Evolutionary conservation across 768 basidiomycete species (phyloP), one percentile per base, ranked within the genome.

Genomic region (Boletus subcaerulescens): DNA sequence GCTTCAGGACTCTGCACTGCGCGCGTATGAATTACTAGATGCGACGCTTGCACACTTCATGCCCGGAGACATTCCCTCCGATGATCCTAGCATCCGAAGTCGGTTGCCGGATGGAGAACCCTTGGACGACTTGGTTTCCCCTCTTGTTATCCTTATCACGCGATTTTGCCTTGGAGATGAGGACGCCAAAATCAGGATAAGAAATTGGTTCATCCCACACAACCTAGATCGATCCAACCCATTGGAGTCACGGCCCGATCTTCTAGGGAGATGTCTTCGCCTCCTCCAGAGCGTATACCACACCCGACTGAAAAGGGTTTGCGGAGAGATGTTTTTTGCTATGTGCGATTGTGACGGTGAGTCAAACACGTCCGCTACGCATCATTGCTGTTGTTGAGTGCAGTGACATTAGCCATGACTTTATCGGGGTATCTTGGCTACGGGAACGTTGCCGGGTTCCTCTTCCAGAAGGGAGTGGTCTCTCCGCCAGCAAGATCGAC

Each of bases 371-470:
- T 52, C 20, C 29, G 5, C 7, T 14, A n/a, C 20, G 11, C 45
- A 8, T 52, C 7, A 18, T 35, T 42, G 33, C 46, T 56, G 44
- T 32, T 42, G 31, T 45, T 56, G 44, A 57, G 12, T 39, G 4
- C 14, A n/a, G 39, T 13, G 24, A 22, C 18, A 20, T 45, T 65
- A 86, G 93, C 89, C n/a, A 76, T 80, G 6, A 81, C 77, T 0
- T 75, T 98, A 15, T 82, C 84, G n/a, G 80, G 84, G 5, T 81
- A 89, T 42, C 80, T 97, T 49, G 96, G 96, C 8, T 99, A 99
- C 63, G 96, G 96, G 40, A 94, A 94, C 67, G 93, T 94, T 40
- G 93, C 94, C 0, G 97, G 97, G 1, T 90, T 93, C 78, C 78
- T 99, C 24, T 95, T 93, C 75, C 85, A 89, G 67, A 95, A 93